Conservation (phyloP, 139 green algal genomes). For the Haematococcus lacustris region DNA sequence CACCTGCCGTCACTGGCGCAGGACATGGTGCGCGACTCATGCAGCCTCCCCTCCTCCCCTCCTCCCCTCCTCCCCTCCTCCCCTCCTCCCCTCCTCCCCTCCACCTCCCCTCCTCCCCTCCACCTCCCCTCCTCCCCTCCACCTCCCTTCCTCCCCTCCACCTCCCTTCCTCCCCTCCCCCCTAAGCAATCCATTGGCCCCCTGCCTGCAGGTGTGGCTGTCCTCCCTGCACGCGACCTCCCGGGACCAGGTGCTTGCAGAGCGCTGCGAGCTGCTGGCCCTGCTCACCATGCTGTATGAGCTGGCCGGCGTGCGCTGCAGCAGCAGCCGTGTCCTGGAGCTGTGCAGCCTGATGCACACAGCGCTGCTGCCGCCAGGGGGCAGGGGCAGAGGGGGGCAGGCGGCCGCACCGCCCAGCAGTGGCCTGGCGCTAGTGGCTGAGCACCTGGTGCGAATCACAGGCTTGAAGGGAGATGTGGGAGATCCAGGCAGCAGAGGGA, state of each 20-base stretch:
- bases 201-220: constrained; percentile 13
- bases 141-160: background rate
- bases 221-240: constrained; percentile 9
- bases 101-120: background rate
- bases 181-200: too few species aligned
- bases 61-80: background rate
- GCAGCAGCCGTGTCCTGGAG: background rate
- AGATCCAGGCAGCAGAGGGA: background rate
- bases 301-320: constrained; percentile 9
- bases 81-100: background rate
- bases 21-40: background rate
- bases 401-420: background rate
- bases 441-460: background rate
- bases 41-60: background rate
- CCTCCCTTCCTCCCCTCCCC: background rate
- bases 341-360: background rate
- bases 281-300: constrained; percentile 54
- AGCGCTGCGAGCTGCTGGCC: constrained; percentile 52
- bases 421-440: background rate
- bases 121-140: background rate
- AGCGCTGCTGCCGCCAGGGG: background rate
- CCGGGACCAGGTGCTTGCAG: constrained; percentile 22
- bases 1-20: background rate
- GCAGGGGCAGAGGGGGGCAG: background rate
- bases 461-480: background rate